These are phyloP conservation scores for Pleurotus eryngii DNA, from an alignment of 768 basidiomycete species.

Conservation along the genomic window DNA sequence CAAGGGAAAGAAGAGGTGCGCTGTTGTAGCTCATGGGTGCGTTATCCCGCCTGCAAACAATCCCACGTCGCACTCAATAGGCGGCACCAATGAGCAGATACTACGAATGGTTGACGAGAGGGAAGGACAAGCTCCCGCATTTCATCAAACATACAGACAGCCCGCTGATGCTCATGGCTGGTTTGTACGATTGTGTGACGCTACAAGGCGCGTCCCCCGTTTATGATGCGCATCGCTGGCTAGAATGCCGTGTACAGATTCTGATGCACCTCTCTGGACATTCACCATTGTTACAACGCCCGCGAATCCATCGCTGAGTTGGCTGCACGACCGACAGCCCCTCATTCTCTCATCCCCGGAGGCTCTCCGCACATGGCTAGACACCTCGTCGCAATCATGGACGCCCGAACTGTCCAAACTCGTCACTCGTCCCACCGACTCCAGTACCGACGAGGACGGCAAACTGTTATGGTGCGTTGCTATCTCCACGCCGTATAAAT, in stretches of 20 bases:
- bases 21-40: slow-evolving; percentile 60
- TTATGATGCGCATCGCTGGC: no score
- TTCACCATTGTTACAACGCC: slow-evolving; percentile 89
- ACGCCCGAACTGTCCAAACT: slow-evolving; percentile 54
- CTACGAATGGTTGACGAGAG: slow-evolving; percentile 92
- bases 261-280: slow-evolving; percentile 60
- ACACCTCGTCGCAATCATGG: slow-evolving; percentile 70
- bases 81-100: slow-evolving; percentile 46
- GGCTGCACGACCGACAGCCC: slow-evolving; percentile 91
- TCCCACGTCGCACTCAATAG: background rate
- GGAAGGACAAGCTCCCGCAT: slow-evolving; percentile 75
- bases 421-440: slow-evolving; percentile 56
- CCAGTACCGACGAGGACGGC: slow-evolving; percentile 46
- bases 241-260: slow-evolving; percentile 31
- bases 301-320: slow-evolving; percentile 44
- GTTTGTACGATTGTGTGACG: slow-evolving; percentile 74
- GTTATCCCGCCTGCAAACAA: background rate
- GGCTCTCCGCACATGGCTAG: slow-evolving; percentile 74
- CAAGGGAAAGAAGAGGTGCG: slow-evolving; percentile 79
- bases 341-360: slow-evolving; percentile 68
- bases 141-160: slow-evolving; percentile 69
- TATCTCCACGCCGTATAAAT: no score
- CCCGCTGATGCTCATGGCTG: slow-evolving; percentile 80
- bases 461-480: slow-evolving; percentile 31
- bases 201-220: slow-evolving; percentile 49